Base-by-base conservation (phyloP, 2,329 filamentous ascomycete species). In the Colletotrichum sp. region DNA sequence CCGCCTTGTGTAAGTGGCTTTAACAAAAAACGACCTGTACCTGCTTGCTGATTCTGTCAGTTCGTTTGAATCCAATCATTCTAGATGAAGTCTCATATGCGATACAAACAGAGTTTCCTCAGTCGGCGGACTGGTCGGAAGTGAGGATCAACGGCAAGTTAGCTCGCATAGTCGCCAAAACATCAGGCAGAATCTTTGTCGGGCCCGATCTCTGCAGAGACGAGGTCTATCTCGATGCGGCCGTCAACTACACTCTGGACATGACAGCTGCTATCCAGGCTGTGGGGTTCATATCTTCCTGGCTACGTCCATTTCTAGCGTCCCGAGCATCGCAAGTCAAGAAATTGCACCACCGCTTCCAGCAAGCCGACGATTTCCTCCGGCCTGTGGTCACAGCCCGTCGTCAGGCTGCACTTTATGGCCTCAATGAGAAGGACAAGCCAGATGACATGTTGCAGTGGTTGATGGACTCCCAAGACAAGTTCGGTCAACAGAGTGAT, bases 401-500 rank as follows among this genome's bases (percentile, higher is more conserved):
- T 8, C 36, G 66, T 1, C 39, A 66, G 12, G 30, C 25, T 16
- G 55, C n/a, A 87, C 81, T 82, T 12, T 62, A 71, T 2, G 82
- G 82, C 4, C 36, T 22, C 9, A 27, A 71, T 7, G 72, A 59
- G 8, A 67, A 69, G 7, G 72, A 79, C 29, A 84, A 83, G 72
- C 86, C 86, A 0, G 85, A 88, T 71, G 88, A 89, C 76, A 86
- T 88, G 81, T 81, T 88, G 22, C 85, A 88, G 78, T 89, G 88
- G 88, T 36, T 89, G 7, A 81, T 88, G 11, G 84, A 87, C 39
- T 80, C 81, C 0, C 81, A 85, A 32, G 77, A 80, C 4, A 84
- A 86, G 78, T 84, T 83, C 16, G 79, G 78, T 3, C 78, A 80
- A 8, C 69, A 80, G 72, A 80, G 79, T 27, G 81, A 84, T 69